Evolutionary conservation across 306 rosid species (phyloP).

Genomic region (Pyrus bretschneideri): DNA sequence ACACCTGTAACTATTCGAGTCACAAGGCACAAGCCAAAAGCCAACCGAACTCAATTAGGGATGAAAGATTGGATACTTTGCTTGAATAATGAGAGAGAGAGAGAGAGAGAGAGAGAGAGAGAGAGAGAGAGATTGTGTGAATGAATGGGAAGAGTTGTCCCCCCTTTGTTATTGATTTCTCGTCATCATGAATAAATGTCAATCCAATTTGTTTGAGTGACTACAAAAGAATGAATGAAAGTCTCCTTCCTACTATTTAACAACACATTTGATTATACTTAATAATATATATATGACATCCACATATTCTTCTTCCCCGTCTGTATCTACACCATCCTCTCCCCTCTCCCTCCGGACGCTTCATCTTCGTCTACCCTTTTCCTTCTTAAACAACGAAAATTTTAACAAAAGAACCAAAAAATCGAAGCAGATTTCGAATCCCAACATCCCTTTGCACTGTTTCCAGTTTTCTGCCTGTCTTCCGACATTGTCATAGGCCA

Average conservation of each 20-base stretch:
- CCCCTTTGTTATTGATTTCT: constrained; percentile 37
- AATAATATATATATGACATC: not conserved
- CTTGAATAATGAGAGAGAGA: not conserved
- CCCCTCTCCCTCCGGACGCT: constrained; percentile 14
- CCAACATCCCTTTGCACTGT: not conserved
- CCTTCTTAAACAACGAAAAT: constrained; percentile 14
- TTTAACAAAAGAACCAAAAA: constrained; percentile 12
- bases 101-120: constrained; percentile 5
- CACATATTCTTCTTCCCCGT: constrained; percentile 1
- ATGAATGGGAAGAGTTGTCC: not conserved
- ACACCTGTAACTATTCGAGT: too few species aligned
- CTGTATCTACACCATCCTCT: constrained; percentile 42
- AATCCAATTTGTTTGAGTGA: constrained; percentile 25
- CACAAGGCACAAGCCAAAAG: too few species aligned
- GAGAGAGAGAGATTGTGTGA: not conserved
- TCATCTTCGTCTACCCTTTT: constrained; percentile 13
- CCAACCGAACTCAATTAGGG: too few species aligned
- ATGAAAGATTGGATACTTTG: too few species aligned
- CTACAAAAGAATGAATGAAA: constrained; percentile 60
- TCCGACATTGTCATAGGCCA: constrained; percentile 19
- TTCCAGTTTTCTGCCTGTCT: constrained; percentile 7
- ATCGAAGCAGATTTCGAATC: not conserved
- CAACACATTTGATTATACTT: not conserved
- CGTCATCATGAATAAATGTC: constrained; percentile 33
- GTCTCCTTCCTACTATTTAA: constrained; percentile 21